phyloP scores from a whole-genome alignment of 352 stramenopile genomes.

The Heterotrichella gracilis region DNA sequence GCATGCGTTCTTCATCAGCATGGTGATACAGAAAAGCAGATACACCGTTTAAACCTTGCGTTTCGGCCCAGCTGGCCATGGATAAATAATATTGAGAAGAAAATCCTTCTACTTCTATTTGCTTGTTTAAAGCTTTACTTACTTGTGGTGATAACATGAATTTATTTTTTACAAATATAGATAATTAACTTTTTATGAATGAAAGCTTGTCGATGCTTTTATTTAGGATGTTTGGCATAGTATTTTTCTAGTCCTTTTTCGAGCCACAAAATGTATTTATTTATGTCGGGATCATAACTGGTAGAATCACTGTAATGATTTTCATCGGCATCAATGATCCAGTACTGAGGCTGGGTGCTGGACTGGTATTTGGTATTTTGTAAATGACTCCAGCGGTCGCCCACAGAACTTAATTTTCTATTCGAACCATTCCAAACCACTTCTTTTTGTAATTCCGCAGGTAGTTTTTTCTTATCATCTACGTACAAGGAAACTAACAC shows the following conservation, averaged over 20 bases:
- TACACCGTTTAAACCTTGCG: background rate
- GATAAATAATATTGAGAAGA: conserved; percentile 5
- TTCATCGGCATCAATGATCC: conserved; percentile 1
- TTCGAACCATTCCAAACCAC: background rate
- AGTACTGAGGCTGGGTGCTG: background rate
- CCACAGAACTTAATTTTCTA: background rate
- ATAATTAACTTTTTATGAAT: background rate
- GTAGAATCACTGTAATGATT: background rate
- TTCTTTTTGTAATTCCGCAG: background rate
- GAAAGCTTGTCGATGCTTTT: background rate
- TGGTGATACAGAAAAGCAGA: conserved; percentile 7
- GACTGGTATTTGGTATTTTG: conserved; percentile 5
- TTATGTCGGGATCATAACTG: background rate
- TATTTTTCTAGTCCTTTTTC: background rate
- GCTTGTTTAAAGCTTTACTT: background rate
- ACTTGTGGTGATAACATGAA: background rate
- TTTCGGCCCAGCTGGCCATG: background rate
- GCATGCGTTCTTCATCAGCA: background rate
- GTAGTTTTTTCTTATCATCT: background rate
- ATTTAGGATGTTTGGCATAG: background rate
- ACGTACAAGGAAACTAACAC: background rate
- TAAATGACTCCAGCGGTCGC: background rate
- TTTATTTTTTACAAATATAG: background rate
- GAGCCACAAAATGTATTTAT: background rate
- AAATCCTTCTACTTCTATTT: background rate